Percentiles rank a stretch among this genome's conserved stretches.
Evolutionary conservation across 805 yeast genomes (phyloP).

Genomic region (Saccharomycopsis capsularis): DNA sequence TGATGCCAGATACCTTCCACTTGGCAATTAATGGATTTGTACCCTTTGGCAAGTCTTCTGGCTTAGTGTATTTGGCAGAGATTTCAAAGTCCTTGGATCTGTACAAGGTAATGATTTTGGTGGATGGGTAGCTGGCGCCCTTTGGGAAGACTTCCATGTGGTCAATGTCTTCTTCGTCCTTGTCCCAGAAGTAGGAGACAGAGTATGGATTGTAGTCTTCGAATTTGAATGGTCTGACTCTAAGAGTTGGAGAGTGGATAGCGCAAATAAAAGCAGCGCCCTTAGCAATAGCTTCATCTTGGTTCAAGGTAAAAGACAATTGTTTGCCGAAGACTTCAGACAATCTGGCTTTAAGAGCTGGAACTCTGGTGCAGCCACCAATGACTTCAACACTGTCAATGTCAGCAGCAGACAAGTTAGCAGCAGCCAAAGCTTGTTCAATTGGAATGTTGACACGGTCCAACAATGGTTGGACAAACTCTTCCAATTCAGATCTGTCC

Average conservation of each 20-base stretch:
- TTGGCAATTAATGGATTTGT: conserved; percentile 59
- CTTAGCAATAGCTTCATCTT: conserved; percentile 98
- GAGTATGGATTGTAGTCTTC: conserved; percentile 91
- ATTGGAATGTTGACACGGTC: conserved; percentile 71
- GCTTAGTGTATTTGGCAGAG: conserved; percentile 78
- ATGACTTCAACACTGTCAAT: conserved; percentile 89
- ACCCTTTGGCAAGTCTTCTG: conserved; percentile 64
- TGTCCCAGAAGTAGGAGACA: conserved; percentile 92
- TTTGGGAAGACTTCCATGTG: conserved; percentile 95
- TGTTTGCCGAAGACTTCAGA: conserved; percentile 75
- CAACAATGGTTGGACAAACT: conserved; percentile 74
- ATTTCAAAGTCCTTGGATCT: conserved; percentile 84
- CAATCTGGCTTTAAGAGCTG: conserved; percentile 78
- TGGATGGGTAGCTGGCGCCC: conserved; percentile 88
- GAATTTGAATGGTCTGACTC: conserved; percentile 98
- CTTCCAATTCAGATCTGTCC: conserved; percentile 90
- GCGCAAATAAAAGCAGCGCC: conserved; percentile 99
- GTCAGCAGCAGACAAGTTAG: conserved; percentile 65
- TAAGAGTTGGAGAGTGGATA: conserved; percentile 95
- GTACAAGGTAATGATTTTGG: conserved; percentile 90
- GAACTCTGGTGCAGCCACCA: conserved; percentile 99
- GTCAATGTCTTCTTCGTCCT: conserved; percentile 83
- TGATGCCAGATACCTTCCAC: conserved; percentile 85
- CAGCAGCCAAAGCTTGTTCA: conserved; percentile 72
- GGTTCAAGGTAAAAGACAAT: conserved; percentile 91